A percentile compares a stretch with the other conserved stretches of the same genome.
Evolutionary conservation across 2,329 filamentous ascomycete genomes (phyloP).

Genomic region (Phialocephala sp.): DNA sequence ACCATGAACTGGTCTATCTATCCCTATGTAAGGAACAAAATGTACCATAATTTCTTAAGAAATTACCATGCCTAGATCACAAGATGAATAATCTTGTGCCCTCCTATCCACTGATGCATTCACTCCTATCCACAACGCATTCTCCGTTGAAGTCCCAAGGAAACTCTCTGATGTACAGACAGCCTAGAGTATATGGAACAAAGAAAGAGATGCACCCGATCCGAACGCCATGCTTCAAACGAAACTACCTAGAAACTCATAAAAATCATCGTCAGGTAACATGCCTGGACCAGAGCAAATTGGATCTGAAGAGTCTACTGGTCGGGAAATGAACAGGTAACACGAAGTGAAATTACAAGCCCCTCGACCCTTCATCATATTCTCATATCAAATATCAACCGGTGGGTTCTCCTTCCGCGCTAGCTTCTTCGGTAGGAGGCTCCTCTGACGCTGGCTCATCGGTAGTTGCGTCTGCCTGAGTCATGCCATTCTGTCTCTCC

Average conservation of each 20-base stretch:
- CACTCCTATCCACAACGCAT: background rate
- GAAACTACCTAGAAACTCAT: slow-evolving; percentile 11
- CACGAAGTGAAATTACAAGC: slow-evolving; percentile 3
- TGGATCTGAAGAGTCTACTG: background rate
- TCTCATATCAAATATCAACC: background rate
- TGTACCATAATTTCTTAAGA: background rate
- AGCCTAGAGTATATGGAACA: background rate
- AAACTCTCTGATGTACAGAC: slow-evolving; percentile 7
- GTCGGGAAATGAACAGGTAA: slow-evolving; percentile 10
- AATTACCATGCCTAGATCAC: slow-evolving; percentile 4
- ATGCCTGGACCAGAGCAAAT: background rate
- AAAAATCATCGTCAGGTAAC: slow-evolving; percentile 10
- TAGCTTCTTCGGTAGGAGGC: slow-evolving; percentile 6
- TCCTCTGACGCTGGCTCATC: slow-evolving; percentile 19
- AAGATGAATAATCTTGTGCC: background rate
- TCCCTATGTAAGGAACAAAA: slow-evolving; percentile 2
- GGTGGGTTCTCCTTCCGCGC: background rate
- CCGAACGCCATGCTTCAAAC: slow-evolving; percentile 19
- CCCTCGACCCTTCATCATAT: background rate
- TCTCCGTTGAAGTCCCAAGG: background rate
- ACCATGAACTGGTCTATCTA: background rate
- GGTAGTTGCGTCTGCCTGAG: slow-evolving; percentile 36
- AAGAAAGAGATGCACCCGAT: background rate
- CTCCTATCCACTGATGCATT: background rate
- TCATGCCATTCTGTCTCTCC: slow-evolving; percentile 65